Evolutionary conservation across 1,139 yeast genomes (phyloP), one percentile per base, ranked within the genome.

Genomic region (Magnusiomyces sp.): DNA sequence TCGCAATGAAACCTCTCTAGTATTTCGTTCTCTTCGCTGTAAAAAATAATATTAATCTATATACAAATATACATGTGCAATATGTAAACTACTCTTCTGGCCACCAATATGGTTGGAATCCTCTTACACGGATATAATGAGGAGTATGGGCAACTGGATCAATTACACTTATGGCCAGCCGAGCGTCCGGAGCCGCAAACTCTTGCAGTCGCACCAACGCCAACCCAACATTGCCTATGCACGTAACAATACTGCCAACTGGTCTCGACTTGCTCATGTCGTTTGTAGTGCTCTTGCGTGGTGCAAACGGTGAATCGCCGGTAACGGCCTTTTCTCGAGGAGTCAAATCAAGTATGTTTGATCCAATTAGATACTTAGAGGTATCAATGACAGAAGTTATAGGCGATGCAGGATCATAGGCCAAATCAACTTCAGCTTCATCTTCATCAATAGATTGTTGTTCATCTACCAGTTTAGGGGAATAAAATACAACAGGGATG

Each of bases 51-150:
- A 38, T 16, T 13, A 13, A 14, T 29, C 11, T 40, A 40, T 40
- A 23, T 23, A 20, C 36, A 40, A 23, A 27, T 11, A 40, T 7
- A 19, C 9, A 40, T 11, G 5, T 5, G 5, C 4, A 11, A 10
- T 17, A 17, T 20, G n/a, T 17, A 41, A 17, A 27, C 16, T 5
- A 14, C 32, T 23, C 43, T 23, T 48, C 50, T 0, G 87, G 86
- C 87, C 87, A 82, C 86, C 86, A 81, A 46, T 73, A 78, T 0
- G 89, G 88, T 29, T 69, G 67, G 52, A 67, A 71, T 0, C 77
- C 81, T 55, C 73, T 74, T 14, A 80, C 64, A 0, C 76, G 76
- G 31, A 73, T 53, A 49, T 62, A 59, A 14, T 60, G 58, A 7
- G 57, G 56, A 27, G 60, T 51, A 17, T 54, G 50, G 1, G 60